A percentile compares a stretch with the other conserved stretches of the same genome.
These are phyloP conservation scores for Orbilia ellipsospora DNA, from an alignment of 2,329 filamentous ascomycete species.

Conservation along the genomic window DNA sequence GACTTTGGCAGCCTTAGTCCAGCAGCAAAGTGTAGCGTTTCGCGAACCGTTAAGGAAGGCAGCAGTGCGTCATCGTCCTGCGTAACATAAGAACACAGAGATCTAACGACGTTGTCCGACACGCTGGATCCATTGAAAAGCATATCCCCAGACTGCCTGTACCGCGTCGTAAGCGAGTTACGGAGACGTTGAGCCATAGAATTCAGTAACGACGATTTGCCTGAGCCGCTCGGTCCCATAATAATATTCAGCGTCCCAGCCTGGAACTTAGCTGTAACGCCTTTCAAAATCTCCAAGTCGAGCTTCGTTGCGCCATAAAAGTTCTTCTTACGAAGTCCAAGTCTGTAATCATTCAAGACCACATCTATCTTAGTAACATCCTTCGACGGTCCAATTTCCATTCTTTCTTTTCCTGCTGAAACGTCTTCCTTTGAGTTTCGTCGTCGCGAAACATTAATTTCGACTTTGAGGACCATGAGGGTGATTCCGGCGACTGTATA, in stretches of 20 bases:
- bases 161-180: conserved; percentile 72
- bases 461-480: conserved; percentile 73
- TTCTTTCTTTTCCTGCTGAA: conserved; percentile 77
- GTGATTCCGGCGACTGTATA: conserved; percentile 71
- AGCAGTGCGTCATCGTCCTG: conserved; percentile 81
- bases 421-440: conserved; percentile 68
- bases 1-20: conserved; percentile 76
- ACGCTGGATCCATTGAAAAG: conserved; percentile 77
- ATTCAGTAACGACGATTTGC: conserved; percentile 69
- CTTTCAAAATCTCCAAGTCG: conserved; percentile 70
- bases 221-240: conserved; percentile 76
- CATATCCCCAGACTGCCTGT: conserved; percentile 72
- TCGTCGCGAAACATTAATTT: conserved; percentile 72
- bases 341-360: conserved; percentile 71
- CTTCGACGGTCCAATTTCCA: conserved; percentile 65
- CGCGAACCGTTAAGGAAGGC: conserved; percentile 78
- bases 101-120: conserved; percentile 75
- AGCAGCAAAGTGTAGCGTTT: conserved; percentile 77
- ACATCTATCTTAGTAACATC: conserved; percentile 73
- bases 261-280: conserved; percentile 74
- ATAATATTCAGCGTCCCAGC: conserved; percentile 78
- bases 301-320: conserved; percentile 65
- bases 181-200: conserved; percentile 75
- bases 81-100: conserved; percentile 79
- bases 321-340: conserved; percentile 73